A percentile compares a stretch with the other conserved stretches of the same genome.
These are phyloP conservation scores for Phytophthora fragariaefolia DNA, from an alignment of 352 stramenopile species.

Conservation along the genomic window DNA sequence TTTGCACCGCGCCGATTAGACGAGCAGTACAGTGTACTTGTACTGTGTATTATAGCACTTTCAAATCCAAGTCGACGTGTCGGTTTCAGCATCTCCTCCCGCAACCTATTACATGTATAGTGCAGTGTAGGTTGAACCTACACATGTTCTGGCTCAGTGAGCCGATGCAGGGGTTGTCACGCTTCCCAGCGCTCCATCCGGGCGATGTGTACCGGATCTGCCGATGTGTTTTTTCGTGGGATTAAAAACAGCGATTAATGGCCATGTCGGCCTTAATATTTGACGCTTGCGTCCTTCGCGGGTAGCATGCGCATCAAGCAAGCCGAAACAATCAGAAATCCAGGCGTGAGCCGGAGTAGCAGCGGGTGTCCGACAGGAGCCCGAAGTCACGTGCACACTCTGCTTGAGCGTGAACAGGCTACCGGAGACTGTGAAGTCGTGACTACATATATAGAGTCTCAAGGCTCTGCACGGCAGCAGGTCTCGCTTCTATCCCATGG, in stretches of 20 bases:
- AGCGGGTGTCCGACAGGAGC: not conserved
- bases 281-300: constrained; percentile 8
- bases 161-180: constrained; percentile 8
- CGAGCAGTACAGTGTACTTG: constrained; percentile 3
- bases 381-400: not conserved
- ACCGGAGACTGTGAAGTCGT: constrained; percentile 3
- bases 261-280: not conserved
- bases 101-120: too few relatives aligned
- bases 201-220: constrained; percentile 13
- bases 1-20: constrained; percentile 17
- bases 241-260: constrained; percentile 14
- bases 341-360: constrained; percentile 11
- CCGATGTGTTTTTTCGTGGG: constrained; percentile 5
- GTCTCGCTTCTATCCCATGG: constrained; percentile 1
- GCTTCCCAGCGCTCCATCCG: constrained; percentile 19
- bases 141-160: constrained; percentile 1
- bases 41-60: too few relatives aligned
- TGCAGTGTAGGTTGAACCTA: too few relatives aligned
- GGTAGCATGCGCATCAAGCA: not conserved
- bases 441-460: not conserved
- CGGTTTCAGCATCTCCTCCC: not conserved
- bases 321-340: not conserved
- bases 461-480: constrained; percentile 20
- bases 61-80: not conserved
- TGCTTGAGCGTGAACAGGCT: not conserved